Conservation (phyloP, 192 early-diverging fungal genomes). For the Gonapodya prolifera region DNA sequence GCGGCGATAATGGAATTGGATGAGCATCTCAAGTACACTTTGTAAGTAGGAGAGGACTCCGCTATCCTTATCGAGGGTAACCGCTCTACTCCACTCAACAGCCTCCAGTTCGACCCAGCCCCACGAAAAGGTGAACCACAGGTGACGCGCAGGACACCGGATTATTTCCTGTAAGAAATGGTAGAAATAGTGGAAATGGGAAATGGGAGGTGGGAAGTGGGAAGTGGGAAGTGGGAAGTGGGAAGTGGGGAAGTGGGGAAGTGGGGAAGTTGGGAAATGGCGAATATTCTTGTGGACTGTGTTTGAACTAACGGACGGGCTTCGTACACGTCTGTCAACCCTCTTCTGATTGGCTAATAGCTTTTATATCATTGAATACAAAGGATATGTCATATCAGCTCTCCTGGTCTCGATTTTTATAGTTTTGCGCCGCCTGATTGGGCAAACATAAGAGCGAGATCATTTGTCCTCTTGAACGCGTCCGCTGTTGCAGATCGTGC, state of each 20-base stretch:
- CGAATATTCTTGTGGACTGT: too few relatives aligned
- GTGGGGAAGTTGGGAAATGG: too few relatives aligned
- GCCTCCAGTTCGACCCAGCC: conserved; percentile 94
- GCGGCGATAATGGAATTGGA: conserved; percentile 99
- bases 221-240: too few relatives aligned
- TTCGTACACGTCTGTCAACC: too few relatives aligned
- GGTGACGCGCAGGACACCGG: conserved; percentile 93
- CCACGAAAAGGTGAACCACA: conserved; percentile 95
- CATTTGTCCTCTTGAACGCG: background rate
- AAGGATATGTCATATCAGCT: too few relatives aligned
- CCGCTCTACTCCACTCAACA: conserved; percentile 1
- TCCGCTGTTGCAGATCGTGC: background rate
- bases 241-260: too few relatives aligned
- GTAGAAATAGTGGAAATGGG: background rate
- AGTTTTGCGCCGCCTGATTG: background rate
- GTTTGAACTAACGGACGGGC: too few relatives aligned
- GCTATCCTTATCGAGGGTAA: background rate
- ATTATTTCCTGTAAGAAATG: conserved; percentile 82
- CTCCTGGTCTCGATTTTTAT: background rate
- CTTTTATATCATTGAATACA: too few relatives aligned
- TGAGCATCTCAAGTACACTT: conserved; percentile 98
- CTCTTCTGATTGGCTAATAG: too few relatives aligned
- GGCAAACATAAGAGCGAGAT: background rate
- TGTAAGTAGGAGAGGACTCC: conserved; percentile 37
- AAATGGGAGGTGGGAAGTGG: too few relatives aligned